A percentile compares a stretch with the other conserved stretches of the same genome.
Conservation (phyloP, 345 rosid genomes). For the Ricinus communis region DNA sequence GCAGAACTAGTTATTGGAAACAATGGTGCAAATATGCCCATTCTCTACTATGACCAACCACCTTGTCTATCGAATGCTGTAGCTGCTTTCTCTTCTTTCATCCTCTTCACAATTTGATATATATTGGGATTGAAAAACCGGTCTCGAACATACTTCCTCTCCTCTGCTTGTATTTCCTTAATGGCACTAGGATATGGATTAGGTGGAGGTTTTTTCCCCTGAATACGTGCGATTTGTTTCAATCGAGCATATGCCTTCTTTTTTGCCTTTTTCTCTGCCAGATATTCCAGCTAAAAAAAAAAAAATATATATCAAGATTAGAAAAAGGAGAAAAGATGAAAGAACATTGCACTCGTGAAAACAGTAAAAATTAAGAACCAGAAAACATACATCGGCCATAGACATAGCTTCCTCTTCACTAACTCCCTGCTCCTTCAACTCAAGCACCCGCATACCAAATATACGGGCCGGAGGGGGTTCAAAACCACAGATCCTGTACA, state of each 20-base stretch:
- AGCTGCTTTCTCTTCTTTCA: slow-evolving; percentile 61
- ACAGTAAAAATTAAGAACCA: not conserved
- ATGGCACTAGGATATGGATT: slow-evolving; percentile 68
- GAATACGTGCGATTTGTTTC: slow-evolving; percentile 59
- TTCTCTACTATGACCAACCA: slow-evolving; percentile 2
- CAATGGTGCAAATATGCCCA: not conserved
- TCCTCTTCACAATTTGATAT: slow-evolving; percentile 44
- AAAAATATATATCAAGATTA: not conserved
- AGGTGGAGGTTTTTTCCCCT: slow-evolving; percentile 75
- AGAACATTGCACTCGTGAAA: not conserved
- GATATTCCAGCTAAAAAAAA: slow-evolving; percentile 63
- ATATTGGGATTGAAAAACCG: slow-evolving; percentile 52
- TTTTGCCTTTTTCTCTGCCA: slow-evolving; percentile 53
- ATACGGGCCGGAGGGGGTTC: slow-evolving; percentile 78
- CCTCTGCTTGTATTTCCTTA: slow-evolving; percentile 61
- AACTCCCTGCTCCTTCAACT: slow-evolving; percentile 78
- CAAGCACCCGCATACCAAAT: slow-evolving; percentile 69
- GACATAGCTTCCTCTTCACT: slow-evolving; percentile 70
- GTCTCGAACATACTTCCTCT: slow-evolving; percentile 46
- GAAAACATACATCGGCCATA: slow-evolving; percentile 62
- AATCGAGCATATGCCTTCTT: slow-evolving; percentile 70
- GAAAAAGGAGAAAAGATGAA: not conserved
- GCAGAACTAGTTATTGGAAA: not conserved
- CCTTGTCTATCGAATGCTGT: slow-evolving; percentile 19
- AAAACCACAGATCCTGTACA: slow-evolving; percentile 53